These are phyloP conservation scores for Scheffersomyces ergatensis DNA, from an alignment of 805 yeast genomes.

Conservation along the genomic window DNA sequence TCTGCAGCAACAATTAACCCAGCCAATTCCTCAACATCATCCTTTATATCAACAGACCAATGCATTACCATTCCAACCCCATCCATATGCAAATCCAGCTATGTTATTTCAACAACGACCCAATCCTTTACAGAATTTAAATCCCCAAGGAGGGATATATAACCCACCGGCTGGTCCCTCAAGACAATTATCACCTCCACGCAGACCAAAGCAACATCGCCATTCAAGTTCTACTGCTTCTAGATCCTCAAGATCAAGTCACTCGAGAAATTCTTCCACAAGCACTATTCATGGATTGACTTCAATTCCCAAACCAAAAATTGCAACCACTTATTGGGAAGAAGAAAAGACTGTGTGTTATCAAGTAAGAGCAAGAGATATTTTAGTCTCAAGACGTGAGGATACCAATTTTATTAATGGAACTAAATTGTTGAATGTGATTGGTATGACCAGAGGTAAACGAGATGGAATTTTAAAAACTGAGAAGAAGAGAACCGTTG, in stretches of 20 bases:
- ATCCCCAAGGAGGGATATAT: too few relatives aligned
- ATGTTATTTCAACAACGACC: not conserved
- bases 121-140: not conserved
- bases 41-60: not conserved
- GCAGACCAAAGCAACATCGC: not conserved
- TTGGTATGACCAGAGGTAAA: constrained; percentile 40
- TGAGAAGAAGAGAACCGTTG: constrained; percentile 27
- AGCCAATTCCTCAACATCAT: constrained; percentile 1
- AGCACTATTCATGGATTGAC: constrained; percentile 11
- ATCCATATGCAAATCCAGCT: constrained; percentile 1
- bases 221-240: constrained; percentile 1
- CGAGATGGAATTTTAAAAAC: constrained; percentile 38
- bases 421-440: constrained; percentile 35
- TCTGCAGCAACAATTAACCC: not conserved
- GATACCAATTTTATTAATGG: constrained; percentile 36
- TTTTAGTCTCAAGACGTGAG: constrained; percentile 34
- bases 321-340: constrained; percentile 37
- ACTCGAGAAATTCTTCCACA: constrained; percentile 14
- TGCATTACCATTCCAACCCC: not conserved
- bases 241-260: constrained; percentile 4
- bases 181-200: not conserved
- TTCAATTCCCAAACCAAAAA: constrained; percentile 25
- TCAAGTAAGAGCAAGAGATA: constrained; percentile 32
- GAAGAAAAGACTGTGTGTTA: constrained; percentile 35
- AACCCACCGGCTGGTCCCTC: not conserved